phyloP scores from a whole-genome alignment of 1,284 basidiomycete species.

The Tilletia caries region DNA sequence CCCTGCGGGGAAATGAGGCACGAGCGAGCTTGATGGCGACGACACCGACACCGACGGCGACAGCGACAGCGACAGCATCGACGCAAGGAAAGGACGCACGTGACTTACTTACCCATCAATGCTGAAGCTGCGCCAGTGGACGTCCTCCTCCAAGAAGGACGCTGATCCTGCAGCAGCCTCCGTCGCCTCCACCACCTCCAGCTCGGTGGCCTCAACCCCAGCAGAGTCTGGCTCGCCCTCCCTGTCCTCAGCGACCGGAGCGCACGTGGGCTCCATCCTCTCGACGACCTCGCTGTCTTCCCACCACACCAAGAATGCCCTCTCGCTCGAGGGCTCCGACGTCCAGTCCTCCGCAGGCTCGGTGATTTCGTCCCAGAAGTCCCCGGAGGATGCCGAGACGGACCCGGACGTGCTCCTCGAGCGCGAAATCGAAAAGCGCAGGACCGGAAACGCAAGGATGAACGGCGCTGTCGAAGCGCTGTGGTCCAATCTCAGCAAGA shows the following conservation, averaged over 20 bases:
- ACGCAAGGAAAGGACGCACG: background rate
- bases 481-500: conserved; percentile 32
- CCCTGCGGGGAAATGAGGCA: too few species aligned
- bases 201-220: background rate
- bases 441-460: conserved; percentile 26
- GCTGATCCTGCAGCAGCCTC: background rate
- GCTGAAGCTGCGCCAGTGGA: conserved; percentile 13
- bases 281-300: background rate
- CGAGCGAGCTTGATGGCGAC: too few species aligned
- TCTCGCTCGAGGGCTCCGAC: background rate
- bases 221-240: background rate
- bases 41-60: too few species aligned
- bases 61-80: background rate
- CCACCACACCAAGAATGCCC: background rate
- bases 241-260: background rate
- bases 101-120: background rate
- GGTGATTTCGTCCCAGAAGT: background rate
- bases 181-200: background rate
- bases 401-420: background rate
- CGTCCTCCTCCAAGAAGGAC: conserved; percentile 10
- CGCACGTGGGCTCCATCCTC: background rate
- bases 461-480: conserved; percentile 32
- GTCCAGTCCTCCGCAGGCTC: background rate
- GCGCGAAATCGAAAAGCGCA: conserved; percentile 26
- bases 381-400: background rate